Conservation (phyloP, 139 green algal genomes). For the Yamagishiella unicocca region DNA sequence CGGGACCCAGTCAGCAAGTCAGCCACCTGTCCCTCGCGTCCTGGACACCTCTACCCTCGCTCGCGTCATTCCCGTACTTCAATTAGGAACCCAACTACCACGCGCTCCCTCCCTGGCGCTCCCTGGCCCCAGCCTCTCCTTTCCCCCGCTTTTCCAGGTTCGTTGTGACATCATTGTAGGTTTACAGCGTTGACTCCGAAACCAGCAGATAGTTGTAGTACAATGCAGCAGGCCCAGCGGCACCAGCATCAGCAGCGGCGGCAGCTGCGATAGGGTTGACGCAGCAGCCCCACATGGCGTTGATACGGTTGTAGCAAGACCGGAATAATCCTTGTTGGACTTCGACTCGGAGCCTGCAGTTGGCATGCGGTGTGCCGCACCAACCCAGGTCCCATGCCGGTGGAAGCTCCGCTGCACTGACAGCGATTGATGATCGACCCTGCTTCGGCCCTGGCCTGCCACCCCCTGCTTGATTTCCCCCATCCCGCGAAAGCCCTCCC, state of each 20-base stretch:
- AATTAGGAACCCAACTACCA: neutral
- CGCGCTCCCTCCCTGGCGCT: neutral
- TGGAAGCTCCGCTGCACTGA: neutral
- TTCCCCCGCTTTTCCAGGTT: neutral
- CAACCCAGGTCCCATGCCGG: neutral
- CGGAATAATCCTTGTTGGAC: neutral
- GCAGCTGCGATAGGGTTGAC: neutral
- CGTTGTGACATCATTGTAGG: slow-evolving; percentile 22
- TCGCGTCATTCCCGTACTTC: neutral
- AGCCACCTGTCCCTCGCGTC: too few species aligned
- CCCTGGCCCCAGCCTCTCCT: neutral
- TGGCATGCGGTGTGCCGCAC: neutral
- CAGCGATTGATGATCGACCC: too few species aligned
- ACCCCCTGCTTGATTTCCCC: too few species aligned
- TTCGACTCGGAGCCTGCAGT: neutral
- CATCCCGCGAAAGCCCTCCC: too few species aligned
- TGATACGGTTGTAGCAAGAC: neutral
- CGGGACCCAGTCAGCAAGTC: too few species aligned
- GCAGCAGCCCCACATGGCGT: neutral
- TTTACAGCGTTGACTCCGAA: slow-evolving; percentile 15
- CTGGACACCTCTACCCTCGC: too few species aligned
- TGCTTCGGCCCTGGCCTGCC: too few species aligned
- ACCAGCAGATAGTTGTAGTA: slow-evolving; percentile 34
- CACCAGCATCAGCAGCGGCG: neutral
- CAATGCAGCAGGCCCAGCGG: neutral